These are phyloP conservation scores for Exserohilum rostratum DNA, from an alignment of 2,329 filamentous ascomycete genomes.

Conservation along the genomic window DNA sequence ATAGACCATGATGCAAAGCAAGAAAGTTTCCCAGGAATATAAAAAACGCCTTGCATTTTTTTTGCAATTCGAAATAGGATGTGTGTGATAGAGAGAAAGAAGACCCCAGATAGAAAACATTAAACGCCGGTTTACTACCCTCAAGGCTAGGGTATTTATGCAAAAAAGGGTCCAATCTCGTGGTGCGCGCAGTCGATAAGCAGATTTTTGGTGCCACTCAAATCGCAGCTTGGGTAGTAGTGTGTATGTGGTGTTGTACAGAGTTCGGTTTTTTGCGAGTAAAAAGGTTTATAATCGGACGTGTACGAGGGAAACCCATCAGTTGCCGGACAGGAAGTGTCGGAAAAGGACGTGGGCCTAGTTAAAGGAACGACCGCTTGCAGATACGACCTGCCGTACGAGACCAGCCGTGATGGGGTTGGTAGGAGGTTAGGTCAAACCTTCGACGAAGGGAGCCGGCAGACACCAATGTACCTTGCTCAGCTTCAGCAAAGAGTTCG, in stretches of 20 bases:
- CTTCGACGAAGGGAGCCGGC: slow-evolving; percentile 23
- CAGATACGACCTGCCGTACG: slow-evolving; percentile 17
- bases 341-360: slow-evolving; percentile 43
- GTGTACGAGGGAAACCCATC: slow-evolving; percentile 2
- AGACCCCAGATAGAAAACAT: background rate
- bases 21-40: background rate
- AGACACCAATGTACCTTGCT: background rate
- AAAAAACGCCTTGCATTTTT: slow-evolving; percentile 5
- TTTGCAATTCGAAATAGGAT: background rate
- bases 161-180: slow-evolving; percentile 9
- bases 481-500: slow-evolving; percentile 30
- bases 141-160: slow-evolving; percentile 1
- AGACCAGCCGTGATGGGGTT: slow-evolving; percentile 18
- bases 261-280: background rate
- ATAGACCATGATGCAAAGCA: too few species aligned
- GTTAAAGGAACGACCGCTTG: slow-evolving; percentile 41
- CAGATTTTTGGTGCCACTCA: slow-evolving; percentile 15
- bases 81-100: background rate
- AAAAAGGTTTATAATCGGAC: background rate
- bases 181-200: background rate
- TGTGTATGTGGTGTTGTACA: slow-evolving; percentile 3
- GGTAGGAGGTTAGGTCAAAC: slow-evolving; percentile 13
- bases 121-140: slow-evolving; percentile 1
- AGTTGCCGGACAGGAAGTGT: slow-evolving; percentile 6
- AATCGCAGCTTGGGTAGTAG: background rate